Conservation (phyloP, 2,329 filamentous ascomycete species). For the Cytospora schulzeri region DNA sequence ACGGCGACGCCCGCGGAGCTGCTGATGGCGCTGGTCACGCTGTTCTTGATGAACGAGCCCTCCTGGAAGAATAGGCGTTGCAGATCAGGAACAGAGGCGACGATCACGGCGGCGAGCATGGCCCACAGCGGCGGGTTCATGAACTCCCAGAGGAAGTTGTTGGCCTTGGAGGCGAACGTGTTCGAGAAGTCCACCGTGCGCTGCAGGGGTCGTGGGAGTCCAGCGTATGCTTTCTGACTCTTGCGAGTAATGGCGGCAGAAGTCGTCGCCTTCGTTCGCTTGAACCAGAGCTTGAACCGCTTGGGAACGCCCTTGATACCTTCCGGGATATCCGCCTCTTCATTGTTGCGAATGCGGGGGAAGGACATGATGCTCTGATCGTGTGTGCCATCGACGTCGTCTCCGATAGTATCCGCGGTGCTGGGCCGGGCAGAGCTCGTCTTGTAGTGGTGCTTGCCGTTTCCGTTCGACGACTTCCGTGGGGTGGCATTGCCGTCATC, state of each 20-base stretch:
- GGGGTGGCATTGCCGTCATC: conserved; percentile 23
- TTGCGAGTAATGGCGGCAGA: conserved; percentile 22
- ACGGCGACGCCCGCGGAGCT: conserved; percentile 91
- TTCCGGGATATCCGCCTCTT: conserved; percentile 44
- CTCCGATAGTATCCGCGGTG: conserved; percentile 21
- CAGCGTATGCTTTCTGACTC: conserved; percentile 36
- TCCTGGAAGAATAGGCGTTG: conserved; percentile 86
- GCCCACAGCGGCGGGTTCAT: conserved; percentile 99
- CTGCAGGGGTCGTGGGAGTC: conserved; percentile 49
- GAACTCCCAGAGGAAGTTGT: conserved; percentile 79
- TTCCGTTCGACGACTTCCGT: conserved; percentile 38
- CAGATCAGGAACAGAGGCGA: conserved; percentile 82
- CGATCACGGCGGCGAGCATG: conserved; percentile 87
- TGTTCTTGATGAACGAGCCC: conserved; percentile 89
- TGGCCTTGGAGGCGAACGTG: conserved; percentile 47
- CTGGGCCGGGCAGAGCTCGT: conserved; percentile 23
- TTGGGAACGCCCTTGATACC: conserved; percentile 46
- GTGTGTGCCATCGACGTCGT: conserved; percentile 33
- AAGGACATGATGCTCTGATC: conserved; percentile 63
- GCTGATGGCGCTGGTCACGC: conserved; percentile 81
- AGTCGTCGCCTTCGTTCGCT: conserved; percentile 32
- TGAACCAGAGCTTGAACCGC: conserved; percentile 40
- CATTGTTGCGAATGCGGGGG: conserved; percentile 52
- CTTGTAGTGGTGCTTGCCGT: conserved; percentile 36
- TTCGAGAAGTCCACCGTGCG: conserved; percentile 36